Evolutionary conservation across 2,329 filamentous ascomycete species (phyloP), one percentile per base, ranked within the genome.

Genomic region (Apiospora kogelbergensis): DNA sequence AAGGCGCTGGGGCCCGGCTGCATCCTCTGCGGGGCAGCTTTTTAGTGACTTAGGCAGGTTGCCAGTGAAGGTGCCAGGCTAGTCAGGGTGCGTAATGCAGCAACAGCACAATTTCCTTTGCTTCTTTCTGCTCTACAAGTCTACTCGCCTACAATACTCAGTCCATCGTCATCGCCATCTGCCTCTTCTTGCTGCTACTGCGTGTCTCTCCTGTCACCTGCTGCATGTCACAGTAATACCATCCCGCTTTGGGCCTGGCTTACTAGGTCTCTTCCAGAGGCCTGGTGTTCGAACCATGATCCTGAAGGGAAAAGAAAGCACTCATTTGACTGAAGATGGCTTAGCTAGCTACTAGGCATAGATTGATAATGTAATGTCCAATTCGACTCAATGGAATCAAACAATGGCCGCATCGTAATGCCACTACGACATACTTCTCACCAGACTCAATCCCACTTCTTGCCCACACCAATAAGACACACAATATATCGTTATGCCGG

Each of bases 161-260:
- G n/a, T n/a, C n/a, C n/a, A n/a, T 33, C 48, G 33, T 57, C 26
- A 33, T 57, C 48, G 26, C 6, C 53, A 60, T 37, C 37, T 37
- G 20, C 53, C 37, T 60, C 30, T 26, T 60, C 53, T n/a, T 60
- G 53, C 53, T 60, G 26, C 53, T 60, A 60, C 53, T 60, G 53
- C 30, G 53, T 60, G 53, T 60, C 53, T 60, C 53, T 60, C 53
- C 53, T 60, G 53, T 60, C 53, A 60, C 6, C 17, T 37, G 30
- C 53, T 60, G 53, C 53, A 60, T 37, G 53, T 60, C 53, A 37
- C 48, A 33, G 48, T 33, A 33, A 57, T 57, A 20, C 33, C 17
- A 57, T 17, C 48, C 48, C 48, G 48, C 48, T n/a, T 57, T 26
- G 15, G n/a, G 26, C 9, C 11, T 57, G 30, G 26, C 26, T 9